These are phyloP conservation scores for Torulaspora maleeae DNA, from an alignment of 805 yeast species.

Conservation along the genomic window DNA sequence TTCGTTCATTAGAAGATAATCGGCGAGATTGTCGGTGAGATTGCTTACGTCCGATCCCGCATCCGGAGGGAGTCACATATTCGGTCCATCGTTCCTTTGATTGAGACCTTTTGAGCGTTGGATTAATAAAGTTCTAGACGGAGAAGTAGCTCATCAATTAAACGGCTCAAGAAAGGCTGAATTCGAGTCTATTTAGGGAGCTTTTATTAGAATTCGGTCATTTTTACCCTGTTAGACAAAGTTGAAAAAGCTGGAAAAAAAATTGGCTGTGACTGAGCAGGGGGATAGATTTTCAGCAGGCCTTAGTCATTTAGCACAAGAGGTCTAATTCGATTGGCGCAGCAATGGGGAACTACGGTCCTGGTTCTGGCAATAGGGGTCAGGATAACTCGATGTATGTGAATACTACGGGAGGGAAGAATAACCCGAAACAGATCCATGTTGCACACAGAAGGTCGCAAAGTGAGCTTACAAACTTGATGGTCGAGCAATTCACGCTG, in stretches of 20 bases:
- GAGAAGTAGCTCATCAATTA: background rate
- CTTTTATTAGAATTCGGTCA: background rate
- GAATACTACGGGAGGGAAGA: slow-evolving; percentile 36
- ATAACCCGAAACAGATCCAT: slow-evolving; percentile 61
- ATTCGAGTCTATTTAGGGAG: slow-evolving; percentile 1
- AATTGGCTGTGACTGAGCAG: background rate
- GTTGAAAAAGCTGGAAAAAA: slow-evolving; percentile 3
- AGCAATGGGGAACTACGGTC: slow-evolving; percentile 6
- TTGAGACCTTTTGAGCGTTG: background rate
- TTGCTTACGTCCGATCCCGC: background rate
- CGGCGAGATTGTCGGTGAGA: background rate
- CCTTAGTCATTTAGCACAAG: background rate
- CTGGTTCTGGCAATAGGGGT: slow-evolving; percentile 10
- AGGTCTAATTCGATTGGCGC: background rate
- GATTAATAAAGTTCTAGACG: too few relatives aligned
- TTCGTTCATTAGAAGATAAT: background rate
- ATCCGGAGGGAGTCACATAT: background rate
- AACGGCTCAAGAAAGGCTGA: background rate
- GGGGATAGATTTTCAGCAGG: background rate
- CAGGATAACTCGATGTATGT: slow-evolving; percentile 24
- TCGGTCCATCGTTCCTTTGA: background rate
- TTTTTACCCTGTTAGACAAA: background rate
- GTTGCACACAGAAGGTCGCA: slow-evolving; percentile 97
- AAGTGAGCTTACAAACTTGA: slow-evolving; percentile 85
- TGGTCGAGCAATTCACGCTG: slow-evolving; percentile 82